Conservation (phyloP, 495 filamentous ascomycete genomes). For the Rhizodiscina lignyota region DNA sequence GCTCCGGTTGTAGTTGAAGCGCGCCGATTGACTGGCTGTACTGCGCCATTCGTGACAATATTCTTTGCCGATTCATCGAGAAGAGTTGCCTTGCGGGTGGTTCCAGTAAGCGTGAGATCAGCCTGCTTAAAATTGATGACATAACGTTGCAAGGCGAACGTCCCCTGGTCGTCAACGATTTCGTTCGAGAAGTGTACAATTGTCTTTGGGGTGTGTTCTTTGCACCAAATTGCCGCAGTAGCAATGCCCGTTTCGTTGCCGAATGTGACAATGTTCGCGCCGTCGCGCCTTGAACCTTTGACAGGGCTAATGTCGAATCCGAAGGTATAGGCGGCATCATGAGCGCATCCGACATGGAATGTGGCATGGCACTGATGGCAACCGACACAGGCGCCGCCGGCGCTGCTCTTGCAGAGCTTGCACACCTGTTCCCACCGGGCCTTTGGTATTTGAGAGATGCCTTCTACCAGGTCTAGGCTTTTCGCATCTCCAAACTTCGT, state of each 20-base stretch:
- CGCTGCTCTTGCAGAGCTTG: conserved; percentile 61
- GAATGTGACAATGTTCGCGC: conserved; percentile 51
- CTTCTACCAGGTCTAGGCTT: conserved; percentile 68
- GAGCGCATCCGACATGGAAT: conserved; percentile 83
- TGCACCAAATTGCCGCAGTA: conserved; percentile 75
- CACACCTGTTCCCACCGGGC: conserved; percentile 55
- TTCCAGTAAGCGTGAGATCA: conserved; percentile 75
- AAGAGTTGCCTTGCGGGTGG: conserved; percentile 70
- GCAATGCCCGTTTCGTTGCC: conserved; percentile 61
- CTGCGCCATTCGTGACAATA: conserved; percentile 2
- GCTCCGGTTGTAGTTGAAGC: conserved; percentile 15
- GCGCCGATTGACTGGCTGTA: conserved; percentile 6
- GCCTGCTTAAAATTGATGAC: conserved; percentile 85
- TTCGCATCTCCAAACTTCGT: conserved; percentile 77
- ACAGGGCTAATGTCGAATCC: conserved; percentile 85
- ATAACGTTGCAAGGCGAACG: conserved; percentile 73
- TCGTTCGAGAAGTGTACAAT: conserved; percentile 66
- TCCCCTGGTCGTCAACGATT: conserved; percentile 37
- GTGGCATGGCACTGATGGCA: conserved; percentile 69
- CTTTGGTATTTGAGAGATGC: conserved; percentile 60
- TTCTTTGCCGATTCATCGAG: conserved; percentile 29
- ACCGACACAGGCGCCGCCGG: conserved; percentile 56
- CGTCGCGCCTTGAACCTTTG: conserved; percentile 69
- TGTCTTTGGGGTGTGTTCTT: conserved; percentile 58
- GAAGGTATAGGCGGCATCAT: conserved; percentile 62